These are phyloP conservation scores for Cadophora sp. DNA, from an alignment of 2,329 filamentous ascomycete genomes.

Conservation along the genomic window DNA sequence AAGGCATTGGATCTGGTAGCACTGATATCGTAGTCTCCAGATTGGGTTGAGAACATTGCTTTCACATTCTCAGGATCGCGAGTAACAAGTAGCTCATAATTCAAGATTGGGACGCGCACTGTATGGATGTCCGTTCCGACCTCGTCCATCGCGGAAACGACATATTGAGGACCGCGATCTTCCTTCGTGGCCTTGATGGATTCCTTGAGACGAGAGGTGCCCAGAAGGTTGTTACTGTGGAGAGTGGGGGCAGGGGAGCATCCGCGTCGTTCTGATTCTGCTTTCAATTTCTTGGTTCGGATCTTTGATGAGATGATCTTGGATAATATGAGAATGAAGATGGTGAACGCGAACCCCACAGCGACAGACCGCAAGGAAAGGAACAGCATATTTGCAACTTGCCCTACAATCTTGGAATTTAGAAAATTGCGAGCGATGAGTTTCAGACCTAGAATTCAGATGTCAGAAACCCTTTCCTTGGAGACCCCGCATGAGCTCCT, in stretches of 20 bases:
- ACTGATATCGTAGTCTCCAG: constrained; percentile 47
- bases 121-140: constrained; percentile 45
- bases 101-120: constrained; percentile 46
- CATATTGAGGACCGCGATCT: constrained; percentile 46
- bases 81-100: constrained; percentile 49
- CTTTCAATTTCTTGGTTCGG: constrained; percentile 40
- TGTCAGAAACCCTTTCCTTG: neutral
- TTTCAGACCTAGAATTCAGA: neutral
- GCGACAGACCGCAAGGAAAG: neutral
- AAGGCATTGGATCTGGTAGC: constrained; percentile 45
- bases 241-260: constrained; percentile 44
- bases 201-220: constrained; percentile 44
- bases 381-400: neutral
- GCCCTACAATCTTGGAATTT: neutral
- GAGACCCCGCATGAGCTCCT: neutral
- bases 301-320: constrained; percentile 40
- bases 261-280: constrained; percentile 42
- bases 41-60: constrained; percentile 43
- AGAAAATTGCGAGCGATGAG: neutral
- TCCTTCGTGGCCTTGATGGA: constrained; percentile 46
- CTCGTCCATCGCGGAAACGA: constrained; percentile 44
- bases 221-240: constrained; percentile 45
- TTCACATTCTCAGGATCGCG: constrained; percentile 47
- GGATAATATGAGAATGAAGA: constrained; percentile 37
- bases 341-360: neutral